Percentiles rank a stretch among this genome's conserved stretches.
These are phyloP conservation scores for Botrytis elliptica DNA, from an alignment of 2,329 filamentous ascomycete species.

Conservation along the genomic window DNA sequence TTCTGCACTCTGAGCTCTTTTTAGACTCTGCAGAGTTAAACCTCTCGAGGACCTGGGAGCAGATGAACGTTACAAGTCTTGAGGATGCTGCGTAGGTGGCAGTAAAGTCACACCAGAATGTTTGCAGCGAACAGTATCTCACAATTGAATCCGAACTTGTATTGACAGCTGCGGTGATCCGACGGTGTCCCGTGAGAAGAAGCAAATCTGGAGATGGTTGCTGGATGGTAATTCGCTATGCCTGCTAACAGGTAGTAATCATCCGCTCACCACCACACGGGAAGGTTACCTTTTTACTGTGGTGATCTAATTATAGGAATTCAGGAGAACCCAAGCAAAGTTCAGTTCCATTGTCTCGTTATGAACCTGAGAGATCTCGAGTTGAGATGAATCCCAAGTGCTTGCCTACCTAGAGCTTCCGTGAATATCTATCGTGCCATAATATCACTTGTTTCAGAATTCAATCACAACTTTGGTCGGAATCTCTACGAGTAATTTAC, in stretches of 20 bases:
- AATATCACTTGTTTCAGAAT: not conserved
- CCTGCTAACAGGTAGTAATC: not conserved
- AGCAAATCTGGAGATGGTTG: not conserved
- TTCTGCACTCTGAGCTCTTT: not conserved
- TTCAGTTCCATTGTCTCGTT: not conserved
- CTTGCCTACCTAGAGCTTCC: no score
- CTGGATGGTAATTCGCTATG: not conserved
- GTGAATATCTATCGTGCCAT: not conserved
- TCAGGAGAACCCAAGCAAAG: not conserved
- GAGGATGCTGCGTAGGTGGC: not conserved
- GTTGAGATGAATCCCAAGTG: not conserved
- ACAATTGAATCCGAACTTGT: not conserved
- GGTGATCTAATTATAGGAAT: not conserved
- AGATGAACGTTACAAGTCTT: not conserved
- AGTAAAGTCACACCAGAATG: not conserved
- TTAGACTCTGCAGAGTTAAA: not conserved
- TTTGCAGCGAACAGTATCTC: not conserved
- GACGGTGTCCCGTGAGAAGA: not conserved
- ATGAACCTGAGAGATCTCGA: not conserved
- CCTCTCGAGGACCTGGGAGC: not conserved
- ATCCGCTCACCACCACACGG: not conserved
- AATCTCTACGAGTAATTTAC: not conserved
- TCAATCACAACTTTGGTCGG: not conserved
- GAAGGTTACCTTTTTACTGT: not conserved
- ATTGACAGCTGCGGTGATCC: constrained; percentile 11